Base-by-base conservation (phyloP, 495 filamentous ascomycete species). In the Penicillium canescens region DNA sequence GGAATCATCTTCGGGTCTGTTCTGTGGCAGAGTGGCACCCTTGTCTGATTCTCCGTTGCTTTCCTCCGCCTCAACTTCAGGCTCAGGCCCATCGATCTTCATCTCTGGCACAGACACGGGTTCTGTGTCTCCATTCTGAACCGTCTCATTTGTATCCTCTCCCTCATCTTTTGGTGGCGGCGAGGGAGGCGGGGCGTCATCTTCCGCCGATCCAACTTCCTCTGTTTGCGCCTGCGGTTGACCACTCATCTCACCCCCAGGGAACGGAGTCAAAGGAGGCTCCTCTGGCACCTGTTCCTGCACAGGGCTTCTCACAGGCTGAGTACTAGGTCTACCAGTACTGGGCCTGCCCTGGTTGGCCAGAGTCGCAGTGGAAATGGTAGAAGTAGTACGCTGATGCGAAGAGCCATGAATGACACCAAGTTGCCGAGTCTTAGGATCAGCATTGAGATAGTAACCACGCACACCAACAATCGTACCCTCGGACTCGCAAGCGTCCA, bases 401-500 rank as follows among this genome's bases (percentile, higher is more conserved):
- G 67, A 69, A 14, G 70, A 68, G 36, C 65, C 63, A 36, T 72
- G 69, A 9, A 72, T 65, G 3, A 69, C 76, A 12, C 84, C 82
- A 10, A 87, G 70, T 46, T 84, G 79, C 47, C 85, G 69, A 36
- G 82, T 65, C 62, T 82, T 80, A 13, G 87, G 87, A 65, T 92
- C 89, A 6, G 91, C 94, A 69, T 94, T 91, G 6, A 99, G 77
- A 69, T 99, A 99, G 68, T 96, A 99, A 51, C 89, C 90, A 49
- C 95, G 84, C 28, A 98, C 95, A 37, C 93, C 91, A 14, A 96
- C 87, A 59, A 99, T 95, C 41, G 91, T 86, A 9, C 95, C 95
- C 68, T 92, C 92, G 21, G 87, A 76, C 75, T 99, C 94, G 67
- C 94, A 99, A 10, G 89, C 92, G 52, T 93, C 86, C 18, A 99